Percentiles rank a stretch among this genome's conserved stretches.
Conservation (phyloP, 2,329 filamentous ascomycete genomes). For the Colletotrichum sidae region DNA sequence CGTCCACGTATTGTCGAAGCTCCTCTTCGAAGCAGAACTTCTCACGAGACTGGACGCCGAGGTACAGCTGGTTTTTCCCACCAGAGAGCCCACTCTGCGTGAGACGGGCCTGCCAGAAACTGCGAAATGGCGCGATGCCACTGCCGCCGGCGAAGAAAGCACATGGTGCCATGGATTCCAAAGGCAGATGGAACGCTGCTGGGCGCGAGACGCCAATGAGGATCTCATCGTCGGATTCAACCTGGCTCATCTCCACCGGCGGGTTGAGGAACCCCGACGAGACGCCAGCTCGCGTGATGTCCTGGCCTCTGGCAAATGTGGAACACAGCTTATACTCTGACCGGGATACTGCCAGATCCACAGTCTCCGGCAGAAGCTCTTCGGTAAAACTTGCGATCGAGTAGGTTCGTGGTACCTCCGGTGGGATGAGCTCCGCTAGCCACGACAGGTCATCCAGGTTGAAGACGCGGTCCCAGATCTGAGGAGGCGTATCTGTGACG, state of each 20-base stretch:
- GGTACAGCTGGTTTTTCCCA: constrained; percentile 60
- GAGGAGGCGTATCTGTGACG: constrained; percentile 58
- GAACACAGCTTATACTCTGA: constrained; percentile 62
- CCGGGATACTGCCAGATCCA: constrained; percentile 64
- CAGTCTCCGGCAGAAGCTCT: constrained; percentile 61
- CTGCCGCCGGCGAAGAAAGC: constrained; percentile 66
- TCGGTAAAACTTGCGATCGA: constrained; percentile 63
- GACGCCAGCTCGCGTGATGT: constrained; percentile 56
- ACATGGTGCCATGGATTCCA: constrained; percentile 62
- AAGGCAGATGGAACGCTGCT: constrained; percentile 62
- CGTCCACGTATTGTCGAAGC: constrained; percentile 57
- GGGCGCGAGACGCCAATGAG: constrained; percentile 64
- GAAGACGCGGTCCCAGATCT: constrained; percentile 64
- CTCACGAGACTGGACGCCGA: constrained; percentile 64
- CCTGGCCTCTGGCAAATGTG: constrained; percentile 49
- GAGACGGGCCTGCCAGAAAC: constrained; percentile 63
- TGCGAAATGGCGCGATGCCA: constrained; percentile 65
- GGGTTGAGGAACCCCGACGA: constrained; percentile 67
- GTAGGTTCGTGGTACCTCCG: constrained; percentile 65
- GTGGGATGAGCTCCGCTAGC: constrained; percentile 58
- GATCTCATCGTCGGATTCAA: constrained; percentile 58
- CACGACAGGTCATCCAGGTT: constrained; percentile 57
- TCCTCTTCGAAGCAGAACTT: constrained; percentile 64
- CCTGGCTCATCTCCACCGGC: constrained; percentile 49
- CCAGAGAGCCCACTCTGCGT: constrained; percentile 46